Percentiles rank a stretch among this genome's conserved stretches.
phyloP scores from a whole-genome alignment of 345 rosid species.

The Brassica nigra region DNA sequence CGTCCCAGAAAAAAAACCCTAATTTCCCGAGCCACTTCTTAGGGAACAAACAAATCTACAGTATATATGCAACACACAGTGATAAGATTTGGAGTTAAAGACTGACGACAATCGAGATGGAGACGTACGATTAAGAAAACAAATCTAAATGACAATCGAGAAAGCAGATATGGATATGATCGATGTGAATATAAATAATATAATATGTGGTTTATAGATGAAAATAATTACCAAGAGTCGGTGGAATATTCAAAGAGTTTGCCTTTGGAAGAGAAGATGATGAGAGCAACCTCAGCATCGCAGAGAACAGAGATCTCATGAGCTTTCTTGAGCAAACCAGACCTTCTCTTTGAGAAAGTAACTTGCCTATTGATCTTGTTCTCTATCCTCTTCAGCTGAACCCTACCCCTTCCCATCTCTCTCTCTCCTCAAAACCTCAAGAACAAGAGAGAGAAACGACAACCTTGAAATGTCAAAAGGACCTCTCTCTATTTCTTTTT shows the following conservation, averaged over 20 bases:
- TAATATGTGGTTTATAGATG: neutral
- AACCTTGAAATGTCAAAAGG: slow-evolving; percentile 38
- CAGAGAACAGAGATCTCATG: slow-evolving; percentile 88
- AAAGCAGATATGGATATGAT: slow-evolving; percentile 10
- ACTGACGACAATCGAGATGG: slow-evolving; percentile 21
- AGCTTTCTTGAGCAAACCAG: slow-evolving; percentile 81
- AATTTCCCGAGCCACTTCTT: slow-evolving; percentile 39
- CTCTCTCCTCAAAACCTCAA: slow-evolving; percentile 21
- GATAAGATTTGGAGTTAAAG: slow-evolving; percentile 16
- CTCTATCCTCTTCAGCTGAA: slow-evolving; percentile 86
- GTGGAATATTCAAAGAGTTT: slow-evolving; percentile 80
- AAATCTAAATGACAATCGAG: slow-evolving; percentile 3
- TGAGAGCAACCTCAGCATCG: slow-evolving; percentile 77
- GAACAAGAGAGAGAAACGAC: slow-evolving; percentile 37
- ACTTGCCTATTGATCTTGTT: slow-evolving; percentile 92
- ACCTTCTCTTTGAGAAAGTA: slow-evolving; percentile 82
- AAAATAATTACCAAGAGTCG: slow-evolving; percentile 56
- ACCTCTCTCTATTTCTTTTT: slow-evolving; percentile 9
- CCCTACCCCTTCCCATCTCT: slow-evolving; percentile 89
- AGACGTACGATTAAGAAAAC: slow-evolving; percentile 4
- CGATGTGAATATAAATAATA: slow-evolving; percentile 21
- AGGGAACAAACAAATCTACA: slow-evolving; percentile 38
- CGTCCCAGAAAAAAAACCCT: slow-evolving; percentile 34
- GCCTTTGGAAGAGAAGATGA: slow-evolving; percentile 83
- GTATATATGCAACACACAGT: slow-evolving; percentile 8